A percentile compares a stretch with the other conserved stretches of the same genome.
Evolutionary conservation across 1,139 yeast species (phyloP).

Genomic region (Starmera stellimalicola): DNA sequence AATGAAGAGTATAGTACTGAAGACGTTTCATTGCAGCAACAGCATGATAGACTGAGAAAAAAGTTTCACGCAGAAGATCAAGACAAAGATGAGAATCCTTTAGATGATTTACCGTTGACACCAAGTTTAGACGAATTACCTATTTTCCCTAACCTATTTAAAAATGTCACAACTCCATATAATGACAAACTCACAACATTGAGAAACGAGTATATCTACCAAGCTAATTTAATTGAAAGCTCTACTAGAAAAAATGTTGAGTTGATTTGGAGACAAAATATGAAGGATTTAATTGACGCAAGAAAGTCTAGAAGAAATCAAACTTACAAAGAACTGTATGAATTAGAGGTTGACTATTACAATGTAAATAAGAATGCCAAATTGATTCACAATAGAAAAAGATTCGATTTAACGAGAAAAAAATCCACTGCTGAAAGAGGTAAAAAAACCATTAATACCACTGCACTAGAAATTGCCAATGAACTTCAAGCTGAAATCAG

Average conservation of each 20-base stretch:
- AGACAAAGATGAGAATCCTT: neutral
- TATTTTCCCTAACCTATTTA: slow-evolving; percentile 19
- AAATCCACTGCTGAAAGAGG: slow-evolving; percentile 11
- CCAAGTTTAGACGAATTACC: slow-evolving; percentile 11
- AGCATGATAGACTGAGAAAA: neutral
- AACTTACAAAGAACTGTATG: slow-evolving; percentile 9
- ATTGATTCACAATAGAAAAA: slow-evolving; percentile 4
- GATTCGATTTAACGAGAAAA: slow-evolving; percentile 6
- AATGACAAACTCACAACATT: slow-evolving; percentile 9
- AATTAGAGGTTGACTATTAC: slow-evolving; percentile 18
- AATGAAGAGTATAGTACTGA: slow-evolving; percentile 9
- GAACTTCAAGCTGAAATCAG: slow-evolving; percentile 4
- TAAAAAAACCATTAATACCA: slow-evolving; percentile 7
- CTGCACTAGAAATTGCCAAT: slow-evolving; percentile 4
- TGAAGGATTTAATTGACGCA: slow-evolving; percentile 14
- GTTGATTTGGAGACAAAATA: slow-evolving; percentile 18
- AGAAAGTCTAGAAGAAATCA: slow-evolving; percentile 14
- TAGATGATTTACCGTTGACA: slow-evolving; percentile 1
- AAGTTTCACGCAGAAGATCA: slow-evolving; percentile 1
- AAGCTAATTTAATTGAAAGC: slow-evolving; percentile 13
- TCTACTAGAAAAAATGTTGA: slow-evolving; percentile 9
- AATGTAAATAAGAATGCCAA: slow-evolving; percentile 9
- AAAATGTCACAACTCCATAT: slow-evolving; percentile 13
- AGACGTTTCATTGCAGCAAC: neutral
- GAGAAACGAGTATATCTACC: slow-evolving; percentile 13